Evolutionary conservation across 192 early-diverging fungal species (phyloP).

Genomic region (Podila horticola): DNA sequence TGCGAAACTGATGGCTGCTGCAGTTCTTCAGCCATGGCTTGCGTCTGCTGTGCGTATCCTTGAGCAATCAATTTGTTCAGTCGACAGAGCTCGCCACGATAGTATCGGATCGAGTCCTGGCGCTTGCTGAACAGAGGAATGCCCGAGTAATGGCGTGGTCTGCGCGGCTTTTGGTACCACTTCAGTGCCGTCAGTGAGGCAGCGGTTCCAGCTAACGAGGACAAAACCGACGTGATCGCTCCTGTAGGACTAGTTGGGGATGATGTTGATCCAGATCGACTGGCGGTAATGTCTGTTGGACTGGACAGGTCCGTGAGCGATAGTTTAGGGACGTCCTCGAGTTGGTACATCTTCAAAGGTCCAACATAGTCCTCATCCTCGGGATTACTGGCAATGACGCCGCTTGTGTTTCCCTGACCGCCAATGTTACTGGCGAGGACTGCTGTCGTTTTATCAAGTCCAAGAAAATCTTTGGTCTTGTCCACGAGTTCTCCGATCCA

Average conservation of each 20-base stretch:
- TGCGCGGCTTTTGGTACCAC: slow-evolving; percentile 25
- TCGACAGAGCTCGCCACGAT: slow-evolving; percentile 27
- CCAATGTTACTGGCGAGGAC: neutral
- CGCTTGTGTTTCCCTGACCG: neutral
- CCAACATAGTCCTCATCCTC: slow-evolving; percentile 21
- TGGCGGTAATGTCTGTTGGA: neutral
- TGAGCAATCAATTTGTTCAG: slow-evolving; percentile 25
- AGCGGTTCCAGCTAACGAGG: neutral
- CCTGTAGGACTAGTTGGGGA: neutral
- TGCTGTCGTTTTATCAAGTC: neutral
- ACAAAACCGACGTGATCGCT: too few relatives aligned
- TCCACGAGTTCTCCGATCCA: slow-evolving; percentile 13
- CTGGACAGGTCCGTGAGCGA: slow-evolving; percentile 16
- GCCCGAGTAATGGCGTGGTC: slow-evolving; percentile 15
- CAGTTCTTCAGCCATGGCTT: slow-evolving; percentile 8
- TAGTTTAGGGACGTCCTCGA: slow-evolving; percentile 13
- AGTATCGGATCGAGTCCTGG: slow-evolving; percentile 30
- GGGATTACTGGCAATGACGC: neutral
- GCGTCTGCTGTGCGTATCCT: neutral
- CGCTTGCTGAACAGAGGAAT: slow-evolving; percentile 21
- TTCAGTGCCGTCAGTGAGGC: slow-evolving; percentile 2
- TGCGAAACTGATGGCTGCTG: neutral
- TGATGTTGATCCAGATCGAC: too few relatives aligned
- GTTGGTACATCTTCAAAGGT: slow-evolving; percentile 21
- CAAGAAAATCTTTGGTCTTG: slow-evolving; percentile 7